These are phyloP conservation scores for Russula sp. DNA, from an alignment of 768 basidiomycete genomes.

Conservation along the genomic window DNA sequence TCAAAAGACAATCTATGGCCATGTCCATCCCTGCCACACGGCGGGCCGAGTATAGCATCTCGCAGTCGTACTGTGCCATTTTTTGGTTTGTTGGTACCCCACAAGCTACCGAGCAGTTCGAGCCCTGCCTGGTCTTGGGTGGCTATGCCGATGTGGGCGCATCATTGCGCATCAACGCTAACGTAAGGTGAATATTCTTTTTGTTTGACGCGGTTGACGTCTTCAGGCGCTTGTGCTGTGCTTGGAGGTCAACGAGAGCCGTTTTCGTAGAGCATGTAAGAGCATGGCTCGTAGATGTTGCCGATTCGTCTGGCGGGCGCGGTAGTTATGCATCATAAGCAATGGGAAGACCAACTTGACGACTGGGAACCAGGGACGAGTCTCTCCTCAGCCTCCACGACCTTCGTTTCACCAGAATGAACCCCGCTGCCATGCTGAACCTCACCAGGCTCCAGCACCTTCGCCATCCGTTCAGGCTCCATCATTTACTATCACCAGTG, in stretches of 20 bases:
- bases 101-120: conserved; percentile 57
- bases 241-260: conserved; percentile 43
- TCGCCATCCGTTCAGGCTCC: neutral
- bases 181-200: conserved; percentile 67
- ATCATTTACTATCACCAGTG: too few relatives aligned
- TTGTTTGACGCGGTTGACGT: conserved; percentile 59
- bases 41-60: neutral
- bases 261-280: conserved; percentile 58
- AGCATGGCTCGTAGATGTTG: conserved; percentile 56
- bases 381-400: conserved; percentile 13
- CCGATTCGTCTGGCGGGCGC: too few relatives aligned
- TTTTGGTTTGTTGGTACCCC: conserved; percentile 76
- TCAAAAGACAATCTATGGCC: too few relatives aligned
- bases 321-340: too few relatives aligned
- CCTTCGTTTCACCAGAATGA: too few relatives aligned
- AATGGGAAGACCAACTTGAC: too few relatives aligned
- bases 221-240: conserved; percentile 49
- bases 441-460: conserved; percentile 25
- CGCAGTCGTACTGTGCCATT: too few relatives aligned
- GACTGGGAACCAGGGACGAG: too few relatives aligned
- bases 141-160: too few relatives aligned
- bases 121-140: too few relatives aligned
- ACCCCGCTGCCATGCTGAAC: too few relatives aligned
- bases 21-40: neutral
- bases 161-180: too few relatives aligned